Base-by-base conservation (phyloP, 2,329 filamentous ascomycete species). In the Botrytis byssoidea region DNA sequence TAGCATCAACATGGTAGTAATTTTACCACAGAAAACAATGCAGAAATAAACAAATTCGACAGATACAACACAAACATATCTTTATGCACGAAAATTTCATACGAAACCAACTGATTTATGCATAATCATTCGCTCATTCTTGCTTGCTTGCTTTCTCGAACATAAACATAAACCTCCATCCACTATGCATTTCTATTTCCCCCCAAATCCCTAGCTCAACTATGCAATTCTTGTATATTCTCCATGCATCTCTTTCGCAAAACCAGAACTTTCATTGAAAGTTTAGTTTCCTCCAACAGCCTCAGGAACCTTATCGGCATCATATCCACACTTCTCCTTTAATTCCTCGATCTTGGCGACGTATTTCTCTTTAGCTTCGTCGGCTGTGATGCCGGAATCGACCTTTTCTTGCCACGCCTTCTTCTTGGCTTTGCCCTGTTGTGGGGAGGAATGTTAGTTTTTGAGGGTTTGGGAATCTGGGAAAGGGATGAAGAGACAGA, bases 361-460 rank as follows among this genome's bases (percentile, higher is more conserved):
- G 84, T 97, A 98, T 81, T 88, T 85, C 82, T 89, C 86, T 88
- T 97, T 92, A 32, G 94, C 94, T 77, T 90, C 83, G 76, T 91
- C 87, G 75, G 88, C 80, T 75, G 77, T 88, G 77, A 90, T 81
- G 69, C 87, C 88, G 74, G 90, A 87, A 75, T 94, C 88, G 80
- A 89, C 88, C 76, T 90, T 80, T 81, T 90, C 87, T 84, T 93
- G 85, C 94, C 94, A 97, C 72, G 91, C 89, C 79, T 86, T 88
- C 85, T 91, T 89, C 88, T 97, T 97, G 80, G 89, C 89, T 85
- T 96, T 97, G 84, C 86, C 90, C 92, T 81, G 65, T 70, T 59
- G 22, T 32, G 20, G 14, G 48, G 25, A 4, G 12, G 57, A 40
- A 25, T 42, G 55, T 69, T 48, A 68, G 65, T 22, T 29, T 46